Conservation (phyloP, 2,329 filamentous ascomycete species). For the Monosporascus sp. region DNA sequence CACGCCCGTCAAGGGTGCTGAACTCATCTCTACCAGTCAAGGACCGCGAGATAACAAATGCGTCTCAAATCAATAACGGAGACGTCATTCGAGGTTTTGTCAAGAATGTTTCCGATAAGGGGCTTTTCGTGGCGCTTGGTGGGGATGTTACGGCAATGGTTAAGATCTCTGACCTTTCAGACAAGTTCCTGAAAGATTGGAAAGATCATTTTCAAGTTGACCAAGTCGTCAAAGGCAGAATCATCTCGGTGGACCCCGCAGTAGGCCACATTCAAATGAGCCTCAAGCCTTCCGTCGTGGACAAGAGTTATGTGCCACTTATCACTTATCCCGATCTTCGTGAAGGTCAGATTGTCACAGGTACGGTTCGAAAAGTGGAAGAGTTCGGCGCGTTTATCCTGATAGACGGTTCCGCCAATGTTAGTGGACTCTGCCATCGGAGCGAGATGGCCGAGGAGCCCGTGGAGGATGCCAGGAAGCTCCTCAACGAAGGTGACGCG, state of each 20-base stretch:
- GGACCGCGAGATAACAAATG: slow-evolving; percentile 71
- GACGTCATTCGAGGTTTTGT: slow-evolving; percentile 87
- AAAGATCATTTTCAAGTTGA: slow-evolving; percentile 82
- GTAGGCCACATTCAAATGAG: slow-evolving; percentile 76
- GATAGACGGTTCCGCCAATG: slow-evolving; percentile 77
- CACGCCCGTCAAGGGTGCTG: slow-evolving; percentile 80
- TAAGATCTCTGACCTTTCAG: slow-evolving; percentile 82
- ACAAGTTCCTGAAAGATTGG: slow-evolving; percentile 92
- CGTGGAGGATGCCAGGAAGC: slow-evolving; percentile 77
- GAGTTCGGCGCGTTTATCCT: slow-evolving; percentile 94
- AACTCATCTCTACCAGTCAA: slow-evolving; percentile 77
- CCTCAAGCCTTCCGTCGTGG: slow-evolving; percentile 78
- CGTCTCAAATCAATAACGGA: slow-evolving; percentile 68
- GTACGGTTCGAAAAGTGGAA: slow-evolving; percentile 88
- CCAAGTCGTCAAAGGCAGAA: slow-evolving; percentile 83
- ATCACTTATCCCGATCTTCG: slow-evolving; percentile 73
- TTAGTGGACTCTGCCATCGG: slow-evolving; percentile 89
- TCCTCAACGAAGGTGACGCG: slow-evolving; percentile 86
- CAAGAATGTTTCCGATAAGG: slow-evolving; percentile 83
- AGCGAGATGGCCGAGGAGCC: slow-evolving; percentile 84
- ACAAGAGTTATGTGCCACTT: slow-evolving; percentile 70
- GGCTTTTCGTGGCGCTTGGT: slow-evolving; percentile 80
- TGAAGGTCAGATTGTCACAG: slow-evolving; percentile 76
- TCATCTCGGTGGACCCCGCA: slow-evolving; percentile 65
- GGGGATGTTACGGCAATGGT: slow-evolving; percentile 78